Percentiles rank a stretch among this genome's conserved stretches.
phyloP scores from a whole-genome alignment of 441 rosid species.

The Populus hybrid region DNA sequence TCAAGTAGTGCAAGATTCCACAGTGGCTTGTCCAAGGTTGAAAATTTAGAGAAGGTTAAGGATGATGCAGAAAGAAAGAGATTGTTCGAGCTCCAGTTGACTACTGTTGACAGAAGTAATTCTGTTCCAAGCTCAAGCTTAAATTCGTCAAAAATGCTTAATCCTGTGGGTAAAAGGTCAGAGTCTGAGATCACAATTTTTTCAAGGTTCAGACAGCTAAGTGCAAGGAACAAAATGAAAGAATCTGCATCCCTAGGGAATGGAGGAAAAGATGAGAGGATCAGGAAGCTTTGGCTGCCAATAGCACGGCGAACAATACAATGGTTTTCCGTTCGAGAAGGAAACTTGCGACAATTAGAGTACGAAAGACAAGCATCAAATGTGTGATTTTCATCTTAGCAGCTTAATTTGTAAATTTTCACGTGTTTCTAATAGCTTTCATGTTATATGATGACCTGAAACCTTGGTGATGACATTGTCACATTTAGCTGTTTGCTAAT shows the following conservation, averaged over 20 bases:
- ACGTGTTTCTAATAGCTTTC: not conserved
- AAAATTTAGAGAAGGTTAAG: slow-evolving; percentile 25
- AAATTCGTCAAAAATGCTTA: slow-evolving; percentile 18
- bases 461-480: not conserved
- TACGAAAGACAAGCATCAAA: slow-evolving; percentile 9
- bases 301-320: slow-evolving; percentile 43
- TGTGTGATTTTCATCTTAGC: slow-evolving; percentile 9
- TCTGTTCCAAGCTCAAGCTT: slow-evolving; percentile 13
- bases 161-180: slow-evolving; percentile 32
- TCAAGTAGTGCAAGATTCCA: slow-evolving; percentile 14
- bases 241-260: slow-evolving; percentile 11
- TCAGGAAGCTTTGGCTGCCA: slow-evolving; percentile 44
- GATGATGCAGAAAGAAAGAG: slow-evolving; percentile 33
- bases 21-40: not conserved
- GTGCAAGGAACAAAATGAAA: slow-evolving; percentile 5
- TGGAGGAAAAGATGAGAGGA: slow-evolving; percentile 30
- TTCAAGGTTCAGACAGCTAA: slow-evolving; percentile 31
- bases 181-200: slow-evolving; percentile 41
- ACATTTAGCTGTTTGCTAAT: not conserved
- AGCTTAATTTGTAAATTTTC: not conserved
- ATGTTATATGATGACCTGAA: not conserved
- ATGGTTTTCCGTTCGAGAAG: slow-evolving; percentile 43
- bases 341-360: slow-evolving; percentile 11
- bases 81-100: slow-evolving; percentile 20
- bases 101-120: slow-evolving; percentile 10